Evolutionary conservation across 116 monocot genomes (phyloP).

Genomic region (Trichopus zeylanicus): DNA sequence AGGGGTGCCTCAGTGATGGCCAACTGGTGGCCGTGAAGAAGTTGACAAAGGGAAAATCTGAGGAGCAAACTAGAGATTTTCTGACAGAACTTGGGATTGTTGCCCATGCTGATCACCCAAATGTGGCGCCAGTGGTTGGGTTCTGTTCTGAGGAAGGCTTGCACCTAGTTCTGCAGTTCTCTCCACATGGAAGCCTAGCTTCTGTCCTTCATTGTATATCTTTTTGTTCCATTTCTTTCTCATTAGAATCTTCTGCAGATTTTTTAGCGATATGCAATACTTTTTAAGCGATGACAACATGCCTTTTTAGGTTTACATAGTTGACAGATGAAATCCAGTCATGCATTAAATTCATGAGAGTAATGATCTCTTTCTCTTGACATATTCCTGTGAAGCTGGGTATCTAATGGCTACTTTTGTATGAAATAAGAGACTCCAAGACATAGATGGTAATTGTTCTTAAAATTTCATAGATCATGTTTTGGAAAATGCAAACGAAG

Average conservation of each 20-base stretch:
- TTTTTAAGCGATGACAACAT: no score
- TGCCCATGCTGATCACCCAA: conserved; percentile 71
- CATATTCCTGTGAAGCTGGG: no score
- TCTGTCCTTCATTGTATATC: conserved; percentile 69
- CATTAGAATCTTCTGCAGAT: neutral
- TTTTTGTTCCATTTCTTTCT: neutral
- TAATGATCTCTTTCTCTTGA: no score
- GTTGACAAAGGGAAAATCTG: conserved; percentile 38
- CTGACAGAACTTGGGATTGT: conserved; percentile 72
- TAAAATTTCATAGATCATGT: no score
- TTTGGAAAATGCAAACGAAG: no score
- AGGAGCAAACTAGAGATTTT: conserved; percentile 56
- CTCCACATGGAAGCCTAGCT: conserved; percentile 74
- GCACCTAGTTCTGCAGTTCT: conserved; percentile 61
- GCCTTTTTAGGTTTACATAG: no score
- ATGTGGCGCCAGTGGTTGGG: conserved; percentile 60
- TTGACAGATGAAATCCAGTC: no score
- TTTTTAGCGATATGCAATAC: no score
- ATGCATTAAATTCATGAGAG: no score
- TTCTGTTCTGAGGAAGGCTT: conserved; percentile 67
- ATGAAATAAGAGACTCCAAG: no score
- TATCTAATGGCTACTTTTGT: no score
- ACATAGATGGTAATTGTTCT: no score
- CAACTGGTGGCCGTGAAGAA: conserved; percentile 63
- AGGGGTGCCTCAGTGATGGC: conserved; percentile 49